Conservation (phyloP, 1,284 basidiomycete species). For the Thelephora terrestris region DNA sequence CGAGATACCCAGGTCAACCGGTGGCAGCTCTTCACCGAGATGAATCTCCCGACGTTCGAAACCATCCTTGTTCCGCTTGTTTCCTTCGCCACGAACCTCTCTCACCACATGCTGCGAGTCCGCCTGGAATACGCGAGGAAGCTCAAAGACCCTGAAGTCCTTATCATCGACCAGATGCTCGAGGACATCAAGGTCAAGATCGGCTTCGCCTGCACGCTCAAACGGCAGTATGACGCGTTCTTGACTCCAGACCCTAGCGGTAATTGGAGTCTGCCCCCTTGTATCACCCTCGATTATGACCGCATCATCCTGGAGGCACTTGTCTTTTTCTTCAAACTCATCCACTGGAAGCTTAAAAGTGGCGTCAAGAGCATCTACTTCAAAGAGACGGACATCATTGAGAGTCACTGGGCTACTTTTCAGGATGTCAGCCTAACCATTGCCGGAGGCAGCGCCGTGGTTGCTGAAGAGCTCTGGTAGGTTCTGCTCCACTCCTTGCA, state of each 20-base stretch:
- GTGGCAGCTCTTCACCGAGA: constrained; percentile 61
- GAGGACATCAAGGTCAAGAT: constrained; percentile 92
- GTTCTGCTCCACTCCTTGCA: constrained; percentile 10
- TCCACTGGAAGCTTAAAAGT: constrained; percentile 94
- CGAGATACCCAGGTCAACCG: constrained; percentile 84
- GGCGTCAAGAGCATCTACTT: constrained; percentile 90
- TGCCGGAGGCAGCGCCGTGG: constrained; percentile 81
- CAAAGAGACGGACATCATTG: constrained; percentile 95
- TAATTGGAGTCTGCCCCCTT: constrained; percentile 84
- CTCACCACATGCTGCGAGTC: constrained; percentile 84
- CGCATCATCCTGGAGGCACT: constrained; percentile 82
- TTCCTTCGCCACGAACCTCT: constrained; percentile 90
- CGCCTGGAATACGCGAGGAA: constrained; percentile 88
- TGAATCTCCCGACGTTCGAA: constrained; percentile 91
- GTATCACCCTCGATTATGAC: constrained; percentile 88
- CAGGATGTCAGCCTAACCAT: constrained; percentile 89
- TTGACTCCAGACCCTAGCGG: constrained; percentile 77
- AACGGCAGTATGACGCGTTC: constrained; percentile 88
- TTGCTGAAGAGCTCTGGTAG: constrained; percentile 92
- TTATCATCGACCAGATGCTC: constrained; percentile 93
- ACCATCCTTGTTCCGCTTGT: constrained; percentile 89
- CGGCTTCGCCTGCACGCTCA: constrained; percentile 88
- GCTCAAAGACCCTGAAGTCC: constrained; percentile 78
- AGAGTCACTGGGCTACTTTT: constrained; percentile 94
- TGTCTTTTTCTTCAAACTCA: constrained; percentile 85